Conservation (phyloP, 352 stramenopile genomes). For the Globisporangium canariense region DNA sequence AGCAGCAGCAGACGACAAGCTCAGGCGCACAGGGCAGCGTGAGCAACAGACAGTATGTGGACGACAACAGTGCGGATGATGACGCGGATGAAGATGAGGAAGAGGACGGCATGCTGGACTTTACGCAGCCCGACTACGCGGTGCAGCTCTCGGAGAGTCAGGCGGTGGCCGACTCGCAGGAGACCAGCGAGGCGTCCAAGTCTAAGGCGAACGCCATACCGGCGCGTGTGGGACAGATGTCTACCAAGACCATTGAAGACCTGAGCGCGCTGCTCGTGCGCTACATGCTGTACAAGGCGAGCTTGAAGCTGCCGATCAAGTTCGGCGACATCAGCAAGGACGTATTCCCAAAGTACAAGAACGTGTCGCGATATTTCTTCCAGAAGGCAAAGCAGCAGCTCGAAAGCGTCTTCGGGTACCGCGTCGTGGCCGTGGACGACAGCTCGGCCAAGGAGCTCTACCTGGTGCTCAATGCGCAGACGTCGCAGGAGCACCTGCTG, state of each 20-base stretch:
- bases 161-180: constrained; percentile 22
- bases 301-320: constrained; percentile 71
- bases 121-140: constrained; percentile 77
- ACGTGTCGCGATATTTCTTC: constrained; percentile 78
- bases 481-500: constrained; percentile 69
- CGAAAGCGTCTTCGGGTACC: constrained; percentile 74
- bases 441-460: constrained; percentile 65
- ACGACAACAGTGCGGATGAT: constrained; percentile 3
- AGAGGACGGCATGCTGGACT: constrained; percentile 51
- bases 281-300: constrained; percentile 85
- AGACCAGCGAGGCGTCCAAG: constrained; percentile 33
- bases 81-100: constrained; percentile 25
- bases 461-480: constrained; percentile 69
- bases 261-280: constrained; percentile 73
- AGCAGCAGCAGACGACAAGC: constrained; percentile 18
- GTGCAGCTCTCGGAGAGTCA: constrained; percentile 46
- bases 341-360: constrained; percentile 78
- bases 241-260: constrained; percentile 64
- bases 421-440: constrained; percentile 70
- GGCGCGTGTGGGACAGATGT: constrained; percentile 44
- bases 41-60: constrained; percentile 20
- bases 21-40: constrained; percentile 26
- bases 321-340: constrained; percentile 84
- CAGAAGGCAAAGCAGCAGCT: constrained; percentile 72
- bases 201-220: constrained; percentile 31